Conservation (phyloP, 2,329 filamentous ascomycete species). For the Onygenales sp. region DNA sequence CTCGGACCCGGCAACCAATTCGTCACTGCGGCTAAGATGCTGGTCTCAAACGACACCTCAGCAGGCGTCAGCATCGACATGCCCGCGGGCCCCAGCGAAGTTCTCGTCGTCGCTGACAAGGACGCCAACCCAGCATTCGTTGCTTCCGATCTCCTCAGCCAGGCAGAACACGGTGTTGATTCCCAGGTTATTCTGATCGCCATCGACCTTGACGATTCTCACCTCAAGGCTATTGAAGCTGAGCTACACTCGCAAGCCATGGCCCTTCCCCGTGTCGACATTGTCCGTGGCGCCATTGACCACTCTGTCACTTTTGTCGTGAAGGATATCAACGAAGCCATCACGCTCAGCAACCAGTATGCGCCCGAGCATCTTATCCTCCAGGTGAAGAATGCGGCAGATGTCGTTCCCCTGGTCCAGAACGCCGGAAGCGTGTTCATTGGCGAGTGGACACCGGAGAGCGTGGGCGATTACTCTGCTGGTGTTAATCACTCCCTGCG, state of each 20-base stretch:
- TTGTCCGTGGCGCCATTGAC: constrained; percentile 78
- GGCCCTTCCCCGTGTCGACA: constrained; percentile 81
- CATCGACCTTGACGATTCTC: constrained; percentile 62
- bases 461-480: constrained; percentile 94
- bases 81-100: constrained; percentile 93
- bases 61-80: constrained; percentile 95
- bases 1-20: constrained; percentile 97
- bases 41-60: constrained; percentile 93
- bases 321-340: constrained; percentile 59
- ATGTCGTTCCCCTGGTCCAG: constrained; percentile 66
- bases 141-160: constrained; percentile 84
- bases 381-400: constrained; percentile 69
- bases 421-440: constrained; percentile 96
- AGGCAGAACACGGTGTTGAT: constrained; percentile 94
- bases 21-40: constrained; percentile 97
- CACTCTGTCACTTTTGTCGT: constrained; percentile 86
- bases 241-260: constrained; percentile 82
- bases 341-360: constrained; percentile 82
- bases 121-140: constrained; percentile 88
- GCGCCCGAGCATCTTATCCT: constrained; percentile 95
- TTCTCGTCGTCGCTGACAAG: constrained; percentile 88
- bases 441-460: constrained; percentile 93
- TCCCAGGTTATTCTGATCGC: constrained; percentile 90
- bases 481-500: constrained; percentile 96
- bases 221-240: constrained; percentile 77